Conservation (phyloP, 306 rosid species). For the Purshia tridentata region DNA sequence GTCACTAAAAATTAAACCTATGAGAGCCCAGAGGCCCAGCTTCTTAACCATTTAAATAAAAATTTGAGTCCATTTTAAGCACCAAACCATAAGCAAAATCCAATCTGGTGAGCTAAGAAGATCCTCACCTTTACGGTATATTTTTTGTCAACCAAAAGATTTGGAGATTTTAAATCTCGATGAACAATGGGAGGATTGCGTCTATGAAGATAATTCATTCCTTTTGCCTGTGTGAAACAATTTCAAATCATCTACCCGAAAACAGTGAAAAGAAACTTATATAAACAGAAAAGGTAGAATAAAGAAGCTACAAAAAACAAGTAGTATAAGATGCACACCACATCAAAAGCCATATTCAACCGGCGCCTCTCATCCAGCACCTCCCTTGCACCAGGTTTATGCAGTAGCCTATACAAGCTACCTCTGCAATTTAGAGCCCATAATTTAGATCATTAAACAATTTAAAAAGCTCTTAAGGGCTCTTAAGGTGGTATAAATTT, state of each 20-base stretch:
- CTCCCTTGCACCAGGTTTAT: slow-evolving; percentile 78
- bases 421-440: slow-evolving; percentile 74
- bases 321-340: slow-evolving; percentile 56
- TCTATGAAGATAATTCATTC: slow-evolving; percentile 98
- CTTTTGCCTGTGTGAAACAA: slow-evolving; percentile 74
- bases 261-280: background rate
- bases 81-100: background rate
- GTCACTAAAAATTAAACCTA: background rate
- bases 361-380: slow-evolving; percentile 89
- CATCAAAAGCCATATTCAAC: slow-evolving; percentile 89
- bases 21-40: background rate
- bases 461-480: slow-evolving; percentile 18
- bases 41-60: slow-evolving; percentile 23
- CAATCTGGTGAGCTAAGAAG: background rate
- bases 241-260: slow-evolving; percentile 20
- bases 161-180: slow-evolving; percentile 95
- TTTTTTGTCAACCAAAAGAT: slow-evolving; percentile 96
- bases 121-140: slow-evolving; percentile 82
- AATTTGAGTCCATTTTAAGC: slow-evolving; percentile 28
- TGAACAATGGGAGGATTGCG: slow-evolving; percentile 96
- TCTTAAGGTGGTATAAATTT: slow-evolving; percentile 12
- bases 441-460: slow-evolving; percentile 21
- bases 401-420: slow-evolving; percentile 93
- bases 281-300: slow-evolving; percentile 15
- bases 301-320: slow-evolving; percentile 5